Conservation (phyloP, 106 monocot genomes). For the Triglochin maritima region DNA sequence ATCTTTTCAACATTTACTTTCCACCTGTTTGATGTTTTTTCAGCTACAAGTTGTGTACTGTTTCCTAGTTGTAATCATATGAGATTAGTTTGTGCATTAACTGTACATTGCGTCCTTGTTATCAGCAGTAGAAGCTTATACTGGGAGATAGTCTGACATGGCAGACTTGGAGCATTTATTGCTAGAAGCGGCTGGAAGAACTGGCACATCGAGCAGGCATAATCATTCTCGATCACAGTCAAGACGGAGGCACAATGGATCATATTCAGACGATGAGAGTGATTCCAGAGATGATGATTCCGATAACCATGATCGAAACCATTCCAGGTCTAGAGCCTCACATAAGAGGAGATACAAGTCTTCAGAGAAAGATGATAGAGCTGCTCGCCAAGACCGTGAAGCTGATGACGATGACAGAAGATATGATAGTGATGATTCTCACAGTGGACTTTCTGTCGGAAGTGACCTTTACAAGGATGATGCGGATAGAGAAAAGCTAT, state of each 20-base stretch:
- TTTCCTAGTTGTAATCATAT: too few species aligned
- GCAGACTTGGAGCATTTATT: conserved; percentile 64
- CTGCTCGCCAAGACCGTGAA: conserved; percentile 15
- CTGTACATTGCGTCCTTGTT: too few species aligned
- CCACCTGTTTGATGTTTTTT: too few species aligned
- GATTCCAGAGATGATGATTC: conserved; percentile 53
- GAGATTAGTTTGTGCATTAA: too few species aligned
- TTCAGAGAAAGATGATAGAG: conserved; percentile 27
- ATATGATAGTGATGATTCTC: conserved; percentile 41
- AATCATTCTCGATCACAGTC: conserved; percentile 24
- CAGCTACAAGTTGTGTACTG: too few species aligned
- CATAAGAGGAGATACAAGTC: conserved; percentile 50
- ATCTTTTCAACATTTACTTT: too few species aligned
- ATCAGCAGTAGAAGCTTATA: too few species aligned
- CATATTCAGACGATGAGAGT: conserved; percentile 49
- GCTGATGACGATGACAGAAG: conserved; percentile 26
- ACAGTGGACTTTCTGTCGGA: conserved; percentile 71
- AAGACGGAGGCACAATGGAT: conserved; percentile 30
- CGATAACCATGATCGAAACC: conserved; percentile 32
- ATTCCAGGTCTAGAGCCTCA: conserved; percentile 29
- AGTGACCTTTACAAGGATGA: conserved; percentile 94
- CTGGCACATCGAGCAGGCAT: conserved; percentile 38
- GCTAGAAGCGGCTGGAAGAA: conserved; percentile 75
- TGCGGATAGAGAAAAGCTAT: conserved; percentile 65
- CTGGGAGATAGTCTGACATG: conserved; percentile 12